A percentile compares a stretch with the other conserved stretches of the same genome.
Conservation (phyloP, 2,329 filamentous ascomycete species). For the Elsinoe fawcettii region DNA sequence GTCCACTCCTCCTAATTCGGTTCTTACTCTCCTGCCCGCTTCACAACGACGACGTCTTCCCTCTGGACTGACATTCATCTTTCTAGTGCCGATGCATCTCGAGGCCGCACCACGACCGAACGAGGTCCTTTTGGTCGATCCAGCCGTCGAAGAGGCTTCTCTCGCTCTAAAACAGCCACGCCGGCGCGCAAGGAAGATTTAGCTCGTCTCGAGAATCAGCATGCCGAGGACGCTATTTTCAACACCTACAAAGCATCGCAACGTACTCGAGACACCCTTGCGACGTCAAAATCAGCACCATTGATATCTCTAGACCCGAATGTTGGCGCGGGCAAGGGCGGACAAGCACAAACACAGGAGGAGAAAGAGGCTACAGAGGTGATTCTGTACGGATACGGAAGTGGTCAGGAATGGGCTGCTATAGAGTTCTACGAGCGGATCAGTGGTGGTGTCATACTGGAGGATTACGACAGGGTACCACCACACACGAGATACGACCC, state of each 20-base stretch:
- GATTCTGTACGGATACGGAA: constrained; percentile 75
- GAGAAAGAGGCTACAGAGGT: constrained; percentile 63
- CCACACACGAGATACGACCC: constrained; percentile 65
- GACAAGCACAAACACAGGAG: constrained; percentile 29
- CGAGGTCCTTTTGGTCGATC: constrained; percentile 55
- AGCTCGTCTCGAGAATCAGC: constrained; percentile 37
- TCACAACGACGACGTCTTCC: no score
- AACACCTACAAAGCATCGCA: constrained; percentile 25
- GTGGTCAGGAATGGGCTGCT: constrained; percentile 66
- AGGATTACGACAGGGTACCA: constrained; percentile 87
- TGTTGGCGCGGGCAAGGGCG: constrained; percentile 23
- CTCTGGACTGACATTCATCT: no score
- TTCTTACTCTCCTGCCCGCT: no score
- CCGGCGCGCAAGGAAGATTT: constrained; percentile 51
- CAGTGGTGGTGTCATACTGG: constrained; percentile 71
- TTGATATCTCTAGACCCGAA: constrained; percentile 22
- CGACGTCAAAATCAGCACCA: constrained; percentile 18
- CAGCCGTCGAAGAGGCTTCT: constrained; percentile 35
- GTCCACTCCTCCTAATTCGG: constrained; percentile 22
- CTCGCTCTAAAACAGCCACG: constrained; percentile 47
- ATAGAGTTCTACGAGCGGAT: constrained; percentile 83
- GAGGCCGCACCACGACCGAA: constrained; percentile 34
- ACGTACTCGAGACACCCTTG: constrained; percentile 19
- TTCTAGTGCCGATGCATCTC: constrained; percentile 16
- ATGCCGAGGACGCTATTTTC: constrained; percentile 43